phyloP scores from a whole-genome alignment of 129 eudicot genomes.

The Escallonia herrerae region DNA sequence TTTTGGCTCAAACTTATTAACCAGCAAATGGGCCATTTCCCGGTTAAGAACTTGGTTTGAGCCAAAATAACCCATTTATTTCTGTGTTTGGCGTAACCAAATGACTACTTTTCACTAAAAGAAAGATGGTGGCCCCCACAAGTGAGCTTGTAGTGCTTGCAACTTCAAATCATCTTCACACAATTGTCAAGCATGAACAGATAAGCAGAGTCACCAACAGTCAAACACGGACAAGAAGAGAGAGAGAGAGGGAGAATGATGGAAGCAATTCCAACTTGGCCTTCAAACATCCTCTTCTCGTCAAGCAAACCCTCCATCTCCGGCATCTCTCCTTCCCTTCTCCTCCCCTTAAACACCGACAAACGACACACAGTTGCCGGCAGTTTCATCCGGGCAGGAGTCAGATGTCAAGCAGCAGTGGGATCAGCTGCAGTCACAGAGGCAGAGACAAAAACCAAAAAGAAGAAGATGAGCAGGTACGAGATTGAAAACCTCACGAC shows the following conservation, averaged over 20 bases:
- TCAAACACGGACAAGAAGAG: not conserved
- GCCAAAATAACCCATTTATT: too few species aligned
- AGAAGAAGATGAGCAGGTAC: constrained; percentile 32
- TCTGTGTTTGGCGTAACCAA: too few species aligned
- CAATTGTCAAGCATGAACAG: constrained; percentile 23
- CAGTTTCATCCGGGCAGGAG: constrained; percentile 5
- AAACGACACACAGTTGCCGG: constrained; percentile 6
- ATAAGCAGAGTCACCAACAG: constrained; percentile 19
- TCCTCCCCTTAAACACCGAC: constrained; percentile 22
- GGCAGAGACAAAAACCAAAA: constrained; percentile 8
- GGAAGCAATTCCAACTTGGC: constrained; percentile 30
- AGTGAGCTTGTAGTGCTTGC: too few species aligned
- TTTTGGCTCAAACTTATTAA: too few species aligned
- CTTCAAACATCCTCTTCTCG: constrained; percentile 36
- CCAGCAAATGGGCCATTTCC: not conserved
- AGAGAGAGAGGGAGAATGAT: constrained; percentile 28
- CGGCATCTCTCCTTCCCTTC: constrained; percentile 21
- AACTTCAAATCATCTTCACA: constrained; percentile 24
- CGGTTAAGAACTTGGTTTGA: too few species aligned
- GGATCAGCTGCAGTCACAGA: constrained; percentile 24
- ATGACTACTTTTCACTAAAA: too few species aligned
- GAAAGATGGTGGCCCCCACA: too few species aligned
- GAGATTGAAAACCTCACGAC: constrained; percentile 68
- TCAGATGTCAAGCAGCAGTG: constrained; percentile 28
- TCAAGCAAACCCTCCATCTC: constrained; percentile 29